A percentile compares a stretch with the other conserved stretches of the same genome.
Evolutionary conservation across 2,329 filamentous ascomycete genomes (phyloP).

Genomic region (Penicillium sp.): DNA sequence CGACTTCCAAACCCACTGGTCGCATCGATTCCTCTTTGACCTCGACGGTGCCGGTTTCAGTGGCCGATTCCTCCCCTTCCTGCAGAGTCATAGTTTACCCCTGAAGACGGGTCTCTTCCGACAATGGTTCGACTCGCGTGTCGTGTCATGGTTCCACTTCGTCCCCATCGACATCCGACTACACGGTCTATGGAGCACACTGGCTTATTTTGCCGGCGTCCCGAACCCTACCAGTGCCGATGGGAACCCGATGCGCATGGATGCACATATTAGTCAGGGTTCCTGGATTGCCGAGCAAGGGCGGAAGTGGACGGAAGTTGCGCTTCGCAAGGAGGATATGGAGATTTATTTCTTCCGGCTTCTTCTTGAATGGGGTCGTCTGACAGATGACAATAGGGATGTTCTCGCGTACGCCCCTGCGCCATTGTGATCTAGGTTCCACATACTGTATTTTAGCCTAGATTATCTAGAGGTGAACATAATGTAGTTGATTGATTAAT

Average conservation of each 20-base stretch:
- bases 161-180: slow-evolving; percentile 70
- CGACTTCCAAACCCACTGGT: slow-evolving; percentile 56
- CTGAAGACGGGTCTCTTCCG: slow-evolving; percentile 67
- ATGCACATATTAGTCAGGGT: slow-evolving; percentile 51
- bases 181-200: slow-evolving; percentile 66
- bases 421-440: slow-evolving; percentile 8
- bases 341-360: slow-evolving; percentile 75
- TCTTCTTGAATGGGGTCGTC: slow-evolving; percentile 68
- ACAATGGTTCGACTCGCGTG: slow-evolving; percentile 71
- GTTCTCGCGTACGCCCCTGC: slow-evolving; percentile 39
- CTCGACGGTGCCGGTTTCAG: slow-evolving; percentile 65
- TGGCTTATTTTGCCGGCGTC: slow-evolving; percentile 66
- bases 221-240: slow-evolving; percentile 16
- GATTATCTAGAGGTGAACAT: neutral
- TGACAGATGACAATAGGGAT: slow-evolving; percentile 59
- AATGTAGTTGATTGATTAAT: neutral
- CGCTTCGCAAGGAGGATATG: slow-evolving; percentile 66
- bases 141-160: slow-evolving; percentile 74
- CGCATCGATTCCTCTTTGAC: slow-evolving; percentile 66
- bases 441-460: neutral
- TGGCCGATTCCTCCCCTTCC: slow-evolving; percentile 58
- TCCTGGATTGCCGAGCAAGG: slow-evolving; percentile 63
- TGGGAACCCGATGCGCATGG: slow-evolving; percentile 42
- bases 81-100: slow-evolving; percentile 63
- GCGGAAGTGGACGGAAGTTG: slow-evolving; percentile 58